phyloP scores from a whole-genome alignment of 129 eudicot genomes.

The Glebionis coronaria region DNA sequence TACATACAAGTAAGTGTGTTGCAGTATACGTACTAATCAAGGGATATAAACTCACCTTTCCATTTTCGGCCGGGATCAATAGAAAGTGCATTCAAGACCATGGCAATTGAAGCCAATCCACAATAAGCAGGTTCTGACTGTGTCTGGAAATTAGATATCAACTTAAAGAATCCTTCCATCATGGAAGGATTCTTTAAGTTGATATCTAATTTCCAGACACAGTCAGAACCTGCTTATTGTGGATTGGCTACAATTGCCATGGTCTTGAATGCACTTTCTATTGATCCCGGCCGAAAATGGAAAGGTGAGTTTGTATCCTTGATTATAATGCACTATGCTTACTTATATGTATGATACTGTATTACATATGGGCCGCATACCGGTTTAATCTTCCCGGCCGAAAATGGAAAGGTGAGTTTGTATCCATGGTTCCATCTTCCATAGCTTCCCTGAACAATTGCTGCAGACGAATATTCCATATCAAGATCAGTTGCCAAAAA shows the following conservation, averaged over 20 bases:
- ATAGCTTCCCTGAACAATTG: constrained; percentile 85
- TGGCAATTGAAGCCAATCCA: constrained; percentile 93
- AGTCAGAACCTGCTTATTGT: constrained; percentile 98
- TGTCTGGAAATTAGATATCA: constrained; percentile 92
- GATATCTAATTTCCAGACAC: constrained; percentile 94
- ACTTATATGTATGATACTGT: too few species aligned
- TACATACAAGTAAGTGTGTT: too few species aligned
- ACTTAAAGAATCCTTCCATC: constrained; percentile 85
- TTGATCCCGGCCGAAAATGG: constrained; percentile 50
- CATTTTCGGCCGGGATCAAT: too few species aligned
- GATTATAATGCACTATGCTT: too few species aligned
- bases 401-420: too few species aligned
- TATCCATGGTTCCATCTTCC: constrained; percentile 90
- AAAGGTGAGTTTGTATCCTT: constrained; percentile 8
- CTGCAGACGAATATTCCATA: constrained; percentile 41
- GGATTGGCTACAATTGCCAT: constrained; percentile 96
- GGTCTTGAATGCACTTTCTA: constrained; percentile 97
- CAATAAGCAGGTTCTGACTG: constrained; percentile 99
- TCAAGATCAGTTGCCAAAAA: neutral
- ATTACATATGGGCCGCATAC: too few species aligned
- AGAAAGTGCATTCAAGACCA: constrained; percentile 96
- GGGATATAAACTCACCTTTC: constrained; percentile 8
- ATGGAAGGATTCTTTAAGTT: constrained; percentile 92
- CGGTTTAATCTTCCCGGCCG: too few species aligned
- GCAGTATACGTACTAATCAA: too few species aligned